These are phyloP conservation scores for Calonectria pteridis DNA, from an alignment of 2,329 filamentous ascomycete species.

Conservation along the genomic window DNA sequence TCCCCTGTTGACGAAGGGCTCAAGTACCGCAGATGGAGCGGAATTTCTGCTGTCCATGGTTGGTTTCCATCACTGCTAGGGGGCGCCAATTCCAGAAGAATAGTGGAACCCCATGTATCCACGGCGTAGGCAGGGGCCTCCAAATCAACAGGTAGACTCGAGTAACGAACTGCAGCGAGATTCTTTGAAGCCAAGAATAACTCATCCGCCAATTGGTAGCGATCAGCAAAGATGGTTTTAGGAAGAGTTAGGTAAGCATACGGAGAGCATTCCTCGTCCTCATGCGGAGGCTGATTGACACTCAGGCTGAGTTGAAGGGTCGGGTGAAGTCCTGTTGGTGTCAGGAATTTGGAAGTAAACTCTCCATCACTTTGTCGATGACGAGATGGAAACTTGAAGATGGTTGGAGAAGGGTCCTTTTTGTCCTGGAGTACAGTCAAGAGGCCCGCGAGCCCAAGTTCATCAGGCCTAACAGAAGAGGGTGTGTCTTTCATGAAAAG, in stretches of 20 bases:
- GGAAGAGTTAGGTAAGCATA: slow-evolving; percentile 89
- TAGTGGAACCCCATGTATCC: slow-evolving; percentile 80
- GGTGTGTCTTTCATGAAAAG: slow-evolving; percentile 77
- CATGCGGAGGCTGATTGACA: slow-evolving; percentile 61
- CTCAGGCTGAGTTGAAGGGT: slow-evolving; percentile 77
- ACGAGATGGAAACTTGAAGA: slow-evolving; percentile 87
- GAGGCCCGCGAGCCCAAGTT: slow-evolving; percentile 83
- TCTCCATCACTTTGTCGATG: slow-evolving; percentile 71
- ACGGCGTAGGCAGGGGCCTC: slow-evolving; percentile 90
- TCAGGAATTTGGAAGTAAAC: slow-evolving; percentile 74
- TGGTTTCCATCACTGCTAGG: slow-evolving; percentile 55
- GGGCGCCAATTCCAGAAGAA: slow-evolving; percentile 79
- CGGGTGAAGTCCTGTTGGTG: slow-evolving; percentile 86
- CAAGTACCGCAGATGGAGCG: slow-evolving; percentile 89
- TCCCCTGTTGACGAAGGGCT: slow-evolving; percentile 69
- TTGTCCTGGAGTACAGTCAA: slow-evolving; percentile 84
- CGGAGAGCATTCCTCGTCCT: slow-evolving; percentile 74
- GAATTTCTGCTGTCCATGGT: slow-evolving; percentile 77
- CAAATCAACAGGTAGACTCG: slow-evolving; percentile 84
- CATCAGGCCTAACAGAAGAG: slow-evolving; percentile 72
- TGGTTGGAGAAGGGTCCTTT: slow-evolving; percentile 76
- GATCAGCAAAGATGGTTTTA: slow-evolving; percentile 84
- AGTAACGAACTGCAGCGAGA: slow-evolving; percentile 74
- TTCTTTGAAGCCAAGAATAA: slow-evolving; percentile 88
- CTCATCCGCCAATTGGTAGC: slow-evolving; percentile 83